Conservation (phyloP, 2,329 filamentous ascomycete species). For the Neurospora sp. region DNA sequence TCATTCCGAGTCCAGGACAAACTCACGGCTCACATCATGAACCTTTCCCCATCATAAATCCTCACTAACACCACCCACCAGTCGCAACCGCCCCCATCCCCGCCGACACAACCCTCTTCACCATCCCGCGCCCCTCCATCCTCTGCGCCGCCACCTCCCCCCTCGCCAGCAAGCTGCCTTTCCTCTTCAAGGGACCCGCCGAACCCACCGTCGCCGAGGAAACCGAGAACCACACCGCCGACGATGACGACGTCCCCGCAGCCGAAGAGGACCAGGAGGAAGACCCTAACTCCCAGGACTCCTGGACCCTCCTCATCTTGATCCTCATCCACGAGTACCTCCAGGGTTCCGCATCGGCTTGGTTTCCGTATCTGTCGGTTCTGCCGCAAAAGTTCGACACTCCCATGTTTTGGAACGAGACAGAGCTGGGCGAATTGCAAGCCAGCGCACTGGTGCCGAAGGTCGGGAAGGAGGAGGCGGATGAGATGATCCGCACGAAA, state of each 20-base stretch:
- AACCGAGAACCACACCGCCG: slow-evolving; percentile 28
- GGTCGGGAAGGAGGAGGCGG: slow-evolving; percentile 64
- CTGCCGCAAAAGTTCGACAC: slow-evolving; percentile 68
- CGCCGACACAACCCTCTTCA: slow-evolving; percentile 70
- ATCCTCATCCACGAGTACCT: slow-evolving; percentile 70
- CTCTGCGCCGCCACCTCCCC: slow-evolving; percentile 65
- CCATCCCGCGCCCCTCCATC: slow-evolving; percentile 62
- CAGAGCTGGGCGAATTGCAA: slow-evolving; percentile 63
- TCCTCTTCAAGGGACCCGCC: slow-evolving; percentile 34
- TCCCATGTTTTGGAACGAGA: slow-evolving; percentile 76
- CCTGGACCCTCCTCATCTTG: slow-evolving; percentile 57
- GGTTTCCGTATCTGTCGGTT: slow-evolving; percentile 70
- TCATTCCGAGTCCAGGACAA: not conserved
- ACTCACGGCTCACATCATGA: not conserved
- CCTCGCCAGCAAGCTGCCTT: slow-evolving; percentile 47
- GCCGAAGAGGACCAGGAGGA: slow-evolving; percentile 22
- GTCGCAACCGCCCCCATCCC: slow-evolving; percentile 62
- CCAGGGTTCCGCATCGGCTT: slow-evolving; percentile 50
- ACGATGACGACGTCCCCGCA: slow-evolving; percentile 19
- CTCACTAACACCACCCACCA: slow-evolving; percentile 24
- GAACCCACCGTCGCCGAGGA: slow-evolving; percentile 25
- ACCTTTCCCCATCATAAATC: not conserved
- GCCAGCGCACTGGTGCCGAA: slow-evolving; percentile 67
- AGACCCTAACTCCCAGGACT: slow-evolving; percentile 29
- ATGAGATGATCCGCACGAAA: slow-evolving; percentile 54